These are phyloP conservation scores for Narthecium ossifragum DNA, from an alignment of 106 monocot genomes.

Conservation along the genomic window DNA sequence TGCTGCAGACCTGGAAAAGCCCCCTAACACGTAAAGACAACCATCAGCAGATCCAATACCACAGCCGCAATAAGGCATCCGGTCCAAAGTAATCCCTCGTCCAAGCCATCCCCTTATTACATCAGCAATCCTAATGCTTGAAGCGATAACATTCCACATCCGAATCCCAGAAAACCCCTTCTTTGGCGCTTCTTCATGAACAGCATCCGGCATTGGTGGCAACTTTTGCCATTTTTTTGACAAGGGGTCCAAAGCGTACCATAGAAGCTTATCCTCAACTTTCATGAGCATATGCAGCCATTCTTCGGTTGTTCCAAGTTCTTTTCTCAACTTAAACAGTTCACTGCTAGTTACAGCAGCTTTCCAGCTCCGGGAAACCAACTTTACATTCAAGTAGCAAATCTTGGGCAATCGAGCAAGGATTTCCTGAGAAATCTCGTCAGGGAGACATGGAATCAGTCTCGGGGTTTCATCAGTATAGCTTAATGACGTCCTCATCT, in stretches of 20 bases:
- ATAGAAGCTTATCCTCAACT: conserved; percentile 37
- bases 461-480: conserved; percentile 25
- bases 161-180: conserved; percentile 27
- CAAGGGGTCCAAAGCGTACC: conserved; percentile 76
- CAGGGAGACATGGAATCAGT: conserved; percentile 64
- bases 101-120: conserved; percentile 63
- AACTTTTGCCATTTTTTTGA: conserved; percentile 64
- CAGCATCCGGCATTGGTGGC: conserved; percentile 62
- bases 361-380: conserved; percentile 66
- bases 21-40: conserved; percentile 89
- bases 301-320: conserved; percentile 62
- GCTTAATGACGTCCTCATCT: conserved; percentile 42
- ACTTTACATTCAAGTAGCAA: conserved; percentile 40
- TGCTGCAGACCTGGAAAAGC: conserved; percentile 53
- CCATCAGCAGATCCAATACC: conserved; percentile 63
- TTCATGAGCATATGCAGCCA: conserved; percentile 84
- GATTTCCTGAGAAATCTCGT: conserved; percentile 79
- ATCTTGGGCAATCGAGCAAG: conserved; percentile 73
- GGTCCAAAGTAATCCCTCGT: conserved; percentile 23
- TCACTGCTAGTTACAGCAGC: conserved; percentile 53
- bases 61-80: conserved; percentile 64
- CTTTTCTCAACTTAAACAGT: conserved; percentile 56
- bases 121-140: conserved; percentile 49
- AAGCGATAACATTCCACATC: conserved; percentile 57
- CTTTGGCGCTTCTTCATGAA: conserved; percentile 39